phyloP scores from a whole-genome alignment of 805 yeast species.

The Tanozyma kutaoensis region DNA sequence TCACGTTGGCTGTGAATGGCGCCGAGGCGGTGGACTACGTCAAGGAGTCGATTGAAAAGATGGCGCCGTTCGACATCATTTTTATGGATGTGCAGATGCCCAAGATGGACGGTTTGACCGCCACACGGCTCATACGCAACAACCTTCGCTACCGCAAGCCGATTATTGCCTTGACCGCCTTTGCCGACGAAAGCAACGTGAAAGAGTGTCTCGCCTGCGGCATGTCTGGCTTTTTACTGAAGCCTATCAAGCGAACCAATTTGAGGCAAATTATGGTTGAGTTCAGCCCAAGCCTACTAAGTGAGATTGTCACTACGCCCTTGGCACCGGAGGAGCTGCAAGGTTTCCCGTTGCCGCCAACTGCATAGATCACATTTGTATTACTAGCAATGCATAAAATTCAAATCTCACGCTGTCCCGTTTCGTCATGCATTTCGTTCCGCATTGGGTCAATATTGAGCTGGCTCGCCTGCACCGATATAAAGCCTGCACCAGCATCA shows the following conservation, averaged over 20 bases:
- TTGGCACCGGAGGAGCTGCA: conserved; percentile 10
- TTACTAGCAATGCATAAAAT: too few species aligned
- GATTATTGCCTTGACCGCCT: conserved; percentile 89
- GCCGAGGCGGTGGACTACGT: conserved; percentile 71
- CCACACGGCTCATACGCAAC: conserved; percentile 61
- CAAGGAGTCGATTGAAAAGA: conserved; percentile 27
- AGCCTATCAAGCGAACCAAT: conserved; percentile 69
- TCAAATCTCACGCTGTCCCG: too few species aligned
- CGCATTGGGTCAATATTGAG: too few species aligned
- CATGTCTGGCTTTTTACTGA: conserved; percentile 82
- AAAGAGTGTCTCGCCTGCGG: conserved; percentile 81
- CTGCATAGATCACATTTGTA: too few species aligned
- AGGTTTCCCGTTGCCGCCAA: too few species aligned
- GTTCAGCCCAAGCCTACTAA: conserved; percentile 24
- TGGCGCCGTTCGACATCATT: conserved; percentile 48
- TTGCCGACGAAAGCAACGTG: conserved; percentile 85
- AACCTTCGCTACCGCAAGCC: conserved; percentile 54
- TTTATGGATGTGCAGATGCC: conserved; percentile 99
- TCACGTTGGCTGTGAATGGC: conserved; percentile 82
- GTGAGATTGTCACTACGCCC: conserved; percentile 22
- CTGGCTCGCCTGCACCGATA: too few species aligned
- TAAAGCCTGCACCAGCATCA: too few species aligned
- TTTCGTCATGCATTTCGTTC: too few species aligned
- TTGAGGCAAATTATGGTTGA: conserved; percentile 43
- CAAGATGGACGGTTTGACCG: conserved; percentile 74